Conservation (phyloP, 345 rosid species). For the Syzygium oleosum region DNA sequence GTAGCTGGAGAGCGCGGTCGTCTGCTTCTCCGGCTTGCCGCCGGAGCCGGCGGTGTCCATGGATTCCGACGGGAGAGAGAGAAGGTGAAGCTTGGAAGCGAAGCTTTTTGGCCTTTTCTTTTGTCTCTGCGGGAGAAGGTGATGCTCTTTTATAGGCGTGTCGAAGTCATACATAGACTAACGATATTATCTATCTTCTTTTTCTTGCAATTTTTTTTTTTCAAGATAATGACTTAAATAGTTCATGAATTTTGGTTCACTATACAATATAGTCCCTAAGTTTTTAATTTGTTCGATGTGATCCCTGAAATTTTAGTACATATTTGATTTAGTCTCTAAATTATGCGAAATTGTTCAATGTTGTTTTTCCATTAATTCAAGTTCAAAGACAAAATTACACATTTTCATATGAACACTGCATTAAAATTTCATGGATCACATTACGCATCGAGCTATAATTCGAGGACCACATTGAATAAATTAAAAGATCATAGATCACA, state of each 20-base stretch:
- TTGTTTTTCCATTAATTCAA: too few relatives aligned
- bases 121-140: neutral
- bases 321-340: rapidly evolving
- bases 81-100: neutral
- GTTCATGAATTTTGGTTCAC: too few relatives aligned
- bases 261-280: neutral
- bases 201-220: neutral
- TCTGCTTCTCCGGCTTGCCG: constrained; percentile 29
- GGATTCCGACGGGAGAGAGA: constrained; percentile 1
- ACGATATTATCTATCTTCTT: neutral
- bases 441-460: too few relatives aligned
- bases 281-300: neutral
- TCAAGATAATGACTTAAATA: too few relatives aligned
- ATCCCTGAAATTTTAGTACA: too few relatives aligned
- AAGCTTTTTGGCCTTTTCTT: neutral
- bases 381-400: too few relatives aligned
- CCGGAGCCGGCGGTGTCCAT: constrained; percentile 17
- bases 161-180: neutral
- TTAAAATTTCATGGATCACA: too few relatives aligned
- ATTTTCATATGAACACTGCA: too few relatives aligned
- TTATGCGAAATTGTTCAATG: too few relatives aligned
- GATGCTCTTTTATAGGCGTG: neutral
- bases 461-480: neutral
- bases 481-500: rapidly evolving
- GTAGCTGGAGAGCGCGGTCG: constrained; percentile 11